These are phyloP conservation scores for Pelagophyceae sp. DNA, from an alignment of 352 stramenopile genomes.

Conservation along the genomic window DNA sequence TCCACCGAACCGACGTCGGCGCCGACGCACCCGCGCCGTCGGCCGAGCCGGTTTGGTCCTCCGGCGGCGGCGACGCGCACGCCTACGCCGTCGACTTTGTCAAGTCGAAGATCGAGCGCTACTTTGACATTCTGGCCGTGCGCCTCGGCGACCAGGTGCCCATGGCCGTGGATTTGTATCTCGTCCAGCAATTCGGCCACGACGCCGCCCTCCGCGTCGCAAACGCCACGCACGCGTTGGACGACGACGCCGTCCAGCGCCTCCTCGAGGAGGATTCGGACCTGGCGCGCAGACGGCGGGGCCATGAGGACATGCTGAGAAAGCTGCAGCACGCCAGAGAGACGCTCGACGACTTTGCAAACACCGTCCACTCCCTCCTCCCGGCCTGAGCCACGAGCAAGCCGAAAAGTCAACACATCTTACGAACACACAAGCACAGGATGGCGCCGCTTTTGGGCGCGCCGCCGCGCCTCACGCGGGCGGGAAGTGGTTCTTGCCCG, in stretches of 20 bases:
- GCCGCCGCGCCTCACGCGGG: too few species aligned
- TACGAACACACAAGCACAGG: too few species aligned
- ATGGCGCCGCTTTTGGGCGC: too few species aligned
- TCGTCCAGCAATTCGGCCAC: conserved; percentile 3
- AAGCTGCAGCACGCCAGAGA: neutral
- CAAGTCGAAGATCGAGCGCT: neutral
- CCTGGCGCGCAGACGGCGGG: neutral
- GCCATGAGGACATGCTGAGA: neutral
- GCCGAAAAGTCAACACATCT: too few species aligned
- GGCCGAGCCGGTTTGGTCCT: neutral
- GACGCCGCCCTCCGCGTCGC: conserved; percentile 8
- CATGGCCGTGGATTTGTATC: neutral
- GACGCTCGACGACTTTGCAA: conserved; percentile 3
- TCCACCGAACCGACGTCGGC: neutral
- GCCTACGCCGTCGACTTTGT: neutral
- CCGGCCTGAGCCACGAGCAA: too few species aligned
- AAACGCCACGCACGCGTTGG: neutral
- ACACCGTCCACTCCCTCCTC: too few species aligned
- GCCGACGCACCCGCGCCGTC: neutral
- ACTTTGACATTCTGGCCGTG: neutral
- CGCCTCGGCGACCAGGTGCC: neutral
- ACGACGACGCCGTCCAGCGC: neutral
- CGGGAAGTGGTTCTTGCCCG: neutral
- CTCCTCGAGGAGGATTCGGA: neutral
- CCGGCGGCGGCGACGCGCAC: neutral